Conservation (phyloP, 2,329 filamentous ascomycete species). For the Phyllosticta citriasiana region DNA sequence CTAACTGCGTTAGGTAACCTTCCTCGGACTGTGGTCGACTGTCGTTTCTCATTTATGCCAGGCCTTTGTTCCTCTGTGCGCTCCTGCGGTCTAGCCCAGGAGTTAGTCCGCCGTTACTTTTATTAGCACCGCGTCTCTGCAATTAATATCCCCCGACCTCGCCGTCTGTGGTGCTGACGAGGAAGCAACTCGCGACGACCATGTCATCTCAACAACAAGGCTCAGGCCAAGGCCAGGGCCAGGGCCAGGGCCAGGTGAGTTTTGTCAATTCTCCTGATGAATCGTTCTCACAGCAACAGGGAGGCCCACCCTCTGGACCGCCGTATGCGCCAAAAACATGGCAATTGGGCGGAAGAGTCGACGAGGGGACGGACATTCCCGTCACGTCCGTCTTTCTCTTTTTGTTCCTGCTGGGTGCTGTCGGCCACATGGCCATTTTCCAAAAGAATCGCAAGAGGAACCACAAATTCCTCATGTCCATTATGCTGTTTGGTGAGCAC, state of each 20-base stretch:
- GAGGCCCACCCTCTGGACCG: neutral
- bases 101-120: neutral
- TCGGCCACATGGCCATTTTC: conserved; percentile 33
- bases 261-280: neutral
- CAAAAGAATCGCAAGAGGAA: conserved; percentile 26
- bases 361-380: conserved; percentile 30
- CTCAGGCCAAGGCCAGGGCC: neutral
- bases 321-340: conserved; percentile 24
- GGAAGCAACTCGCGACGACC: neutral
- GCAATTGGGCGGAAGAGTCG: conserved; percentile 28
- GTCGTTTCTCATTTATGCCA: neutral
- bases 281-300: neutral
- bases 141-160: neutral
- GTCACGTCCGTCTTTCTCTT: conserved; percentile 31
- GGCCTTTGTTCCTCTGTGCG: neutral
- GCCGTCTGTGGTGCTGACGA: neutral
- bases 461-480: conserved; percentile 33
- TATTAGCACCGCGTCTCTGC: neutral
- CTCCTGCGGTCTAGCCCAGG: neutral
- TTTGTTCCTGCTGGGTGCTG: conserved; percentile 31
- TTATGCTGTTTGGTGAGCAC: conserved; percentile 29
- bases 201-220: conserved; percentile 1
- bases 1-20: neutral
- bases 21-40: neutral
- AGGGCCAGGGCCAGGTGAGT: neutral